phyloP scores from a whole-genome alignment of 1,139 yeast genomes.

The Kazachstania sp. region DNA sequence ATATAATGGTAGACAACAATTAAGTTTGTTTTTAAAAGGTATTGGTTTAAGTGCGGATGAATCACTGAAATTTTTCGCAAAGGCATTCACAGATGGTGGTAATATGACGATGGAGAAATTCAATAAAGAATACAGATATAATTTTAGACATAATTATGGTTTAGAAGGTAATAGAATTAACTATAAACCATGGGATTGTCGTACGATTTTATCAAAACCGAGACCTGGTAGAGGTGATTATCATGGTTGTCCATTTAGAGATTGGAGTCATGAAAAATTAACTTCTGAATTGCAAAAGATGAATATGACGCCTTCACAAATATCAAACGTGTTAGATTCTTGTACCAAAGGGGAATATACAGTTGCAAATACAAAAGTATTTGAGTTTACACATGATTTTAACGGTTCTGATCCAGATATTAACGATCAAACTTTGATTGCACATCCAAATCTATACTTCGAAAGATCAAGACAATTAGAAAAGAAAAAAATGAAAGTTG shows the following conservation, averaged over 20 bases:
- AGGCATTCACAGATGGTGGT: constrained; percentile 50
- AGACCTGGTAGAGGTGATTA: constrained; percentile 62
- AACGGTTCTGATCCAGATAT: constrained; percentile 34
- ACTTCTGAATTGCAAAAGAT: constrained; percentile 46
- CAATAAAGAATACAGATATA: constrained; percentile 80
- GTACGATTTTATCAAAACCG: constrained; percentile 63
- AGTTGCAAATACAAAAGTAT: constrained; percentile 82
- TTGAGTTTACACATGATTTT: constrained; percentile 49
- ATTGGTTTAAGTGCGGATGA: constrained; percentile 84
- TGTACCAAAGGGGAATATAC: constrained; percentile 63
- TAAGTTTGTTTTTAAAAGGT: constrained; percentile 77
- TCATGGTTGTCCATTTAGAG: constrained; percentile 93
- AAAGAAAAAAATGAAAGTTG: constrained; percentile 11
- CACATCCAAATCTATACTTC: constrained; percentile 83
- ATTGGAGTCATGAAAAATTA: constrained; percentile 55
- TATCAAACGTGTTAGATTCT: constrained; percentile 56
- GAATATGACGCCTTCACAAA: constrained; percentile 60
- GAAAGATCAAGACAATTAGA: constrained; percentile 48
- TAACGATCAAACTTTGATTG: constrained; percentile 49
- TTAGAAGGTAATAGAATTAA: constrained; percentile 83
- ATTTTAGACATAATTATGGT: constrained; percentile 83
- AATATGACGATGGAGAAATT: constrained; percentile 61
- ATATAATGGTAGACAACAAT: constrained; percentile 77
- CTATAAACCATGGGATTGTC: constrained; percentile 81
- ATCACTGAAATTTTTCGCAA: constrained; percentile 77